Evolutionary conservation across 352 stramenopile species (phyloP).

Genomic region (Globisporangium acanthophoron): DNA sequence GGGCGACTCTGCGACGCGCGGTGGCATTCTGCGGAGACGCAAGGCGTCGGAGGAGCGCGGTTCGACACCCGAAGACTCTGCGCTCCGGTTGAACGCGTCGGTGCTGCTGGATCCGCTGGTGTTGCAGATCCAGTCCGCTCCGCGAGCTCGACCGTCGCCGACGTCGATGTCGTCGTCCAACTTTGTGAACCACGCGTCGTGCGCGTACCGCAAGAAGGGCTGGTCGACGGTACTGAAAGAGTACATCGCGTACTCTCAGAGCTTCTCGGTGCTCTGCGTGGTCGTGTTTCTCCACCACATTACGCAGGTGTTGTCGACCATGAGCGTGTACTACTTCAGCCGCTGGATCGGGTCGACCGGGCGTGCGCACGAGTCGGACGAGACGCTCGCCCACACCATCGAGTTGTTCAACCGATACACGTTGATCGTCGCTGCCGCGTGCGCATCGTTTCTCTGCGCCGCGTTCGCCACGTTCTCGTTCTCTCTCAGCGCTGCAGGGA

Average conservation of each 20-base stretch:
- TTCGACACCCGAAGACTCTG: too few species aligned
- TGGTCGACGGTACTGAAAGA: conserved; percentile 22
- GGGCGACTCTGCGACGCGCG: conserved; percentile 4
- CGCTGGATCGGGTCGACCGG: conserved; percentile 27
- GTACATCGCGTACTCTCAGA: conserved; percentile 29
- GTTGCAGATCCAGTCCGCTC: conserved; percentile 17
- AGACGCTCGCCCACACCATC: conserved; percentile 4
- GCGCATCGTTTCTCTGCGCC: conserved; percentile 25
- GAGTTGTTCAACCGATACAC: conserved; percentile 20
- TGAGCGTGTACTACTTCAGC: conserved; percentile 32
- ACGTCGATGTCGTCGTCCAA: conserved; percentile 2
- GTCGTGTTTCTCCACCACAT: conserved; percentile 26
- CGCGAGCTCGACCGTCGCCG: not conserved
- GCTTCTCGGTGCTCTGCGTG: conserved; percentile 16
- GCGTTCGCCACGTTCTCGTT: conserved; percentile 27
- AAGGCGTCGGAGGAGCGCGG: not conserved
- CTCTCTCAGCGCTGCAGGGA: conserved; percentile 21
- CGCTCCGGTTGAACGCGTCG: conserved; percentile 14
- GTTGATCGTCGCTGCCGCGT: conserved; percentile 25
- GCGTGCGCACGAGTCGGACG: not conserved
- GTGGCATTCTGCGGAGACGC: not conserved
- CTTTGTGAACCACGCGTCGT: conserved; percentile 9
- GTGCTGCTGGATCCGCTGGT: conserved; percentile 19
- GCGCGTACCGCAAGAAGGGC: conserved; percentile 9
- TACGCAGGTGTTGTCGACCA: conserved; percentile 25